A percentile compares a stretch with the other conserved stretches of the same genome.
These are phyloP conservation scores for Coriolopsis trogii DNA, from an alignment of 1,284 basidiomycete species.

Conservation along the genomic window DNA sequence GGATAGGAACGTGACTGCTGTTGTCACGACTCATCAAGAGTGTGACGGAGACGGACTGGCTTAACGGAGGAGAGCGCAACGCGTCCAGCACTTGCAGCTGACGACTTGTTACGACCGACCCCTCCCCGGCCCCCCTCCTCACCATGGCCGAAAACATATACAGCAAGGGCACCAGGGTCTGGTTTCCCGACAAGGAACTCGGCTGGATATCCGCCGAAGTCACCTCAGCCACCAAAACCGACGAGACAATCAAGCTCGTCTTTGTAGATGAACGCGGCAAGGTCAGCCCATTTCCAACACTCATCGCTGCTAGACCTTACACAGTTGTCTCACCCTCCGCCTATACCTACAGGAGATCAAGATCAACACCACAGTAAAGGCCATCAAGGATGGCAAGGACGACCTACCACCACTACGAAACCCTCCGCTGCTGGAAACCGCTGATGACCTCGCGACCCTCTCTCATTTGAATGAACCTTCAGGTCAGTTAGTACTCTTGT, in stretches of 20 bases:
- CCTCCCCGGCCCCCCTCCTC: conserved; percentile 17
- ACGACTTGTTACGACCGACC: conserved; percentile 27
- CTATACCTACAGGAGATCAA: conserved; percentile 64
- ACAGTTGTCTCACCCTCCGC: conserved; percentile 1
- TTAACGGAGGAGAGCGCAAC: conserved; percentile 3
- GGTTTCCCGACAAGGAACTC: conserved; percentile 91
- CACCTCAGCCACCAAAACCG: conserved; percentile 56
- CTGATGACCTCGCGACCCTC: conserved; percentile 96
- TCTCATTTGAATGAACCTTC: conserved; percentile 98
- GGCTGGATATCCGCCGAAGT: conserved; percentile 94
- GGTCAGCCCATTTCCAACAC: conserved; percentile 44
- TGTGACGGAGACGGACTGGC: conserved; percentile 8
- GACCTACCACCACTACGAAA: conserved; percentile 93
- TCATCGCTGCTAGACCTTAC: conserved; percentile 1
- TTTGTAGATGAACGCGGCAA: conserved; percentile 89
- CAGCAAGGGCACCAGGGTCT: conserved; percentile 82
- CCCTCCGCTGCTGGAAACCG: conserved; percentile 94
- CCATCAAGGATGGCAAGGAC: conserved; percentile 75
- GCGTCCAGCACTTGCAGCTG: conserved; percentile 7
- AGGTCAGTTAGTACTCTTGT: conserved; percentile 52
- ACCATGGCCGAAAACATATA: conserved; percentile 85
- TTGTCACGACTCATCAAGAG: conserved; percentile 5
- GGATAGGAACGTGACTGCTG: background rate
- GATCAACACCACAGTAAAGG: conserved; percentile 77
- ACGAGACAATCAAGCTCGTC: conserved; percentile 75